Base-by-base conservation (phyloP, 192 early-diverging fungal species). In the Coemansia sp. region DNA sequence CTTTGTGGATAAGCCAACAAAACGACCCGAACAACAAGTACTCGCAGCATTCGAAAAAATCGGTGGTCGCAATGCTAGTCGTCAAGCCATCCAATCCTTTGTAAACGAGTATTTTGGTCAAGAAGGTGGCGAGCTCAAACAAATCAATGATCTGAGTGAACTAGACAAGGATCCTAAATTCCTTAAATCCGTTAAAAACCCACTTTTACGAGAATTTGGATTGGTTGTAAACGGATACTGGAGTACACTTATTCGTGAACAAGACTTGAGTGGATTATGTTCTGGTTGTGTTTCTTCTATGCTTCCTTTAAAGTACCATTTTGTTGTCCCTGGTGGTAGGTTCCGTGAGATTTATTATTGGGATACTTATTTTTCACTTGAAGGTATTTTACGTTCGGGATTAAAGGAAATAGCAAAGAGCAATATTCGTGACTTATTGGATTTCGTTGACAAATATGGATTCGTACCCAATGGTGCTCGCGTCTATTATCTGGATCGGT, bases 391-490 rank as follows among this genome's bases (percentile, higher is more conserved):
- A n/a, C 39, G 73, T 1, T 80, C 81, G 38, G 81, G 79, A 5
- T 61, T 85, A 24, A 29, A 47, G 20, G 55, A 80, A 0, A 63
- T 80, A 35, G 68, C 80, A 0, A 57, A 53, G 17, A 55, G 70
- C 40, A 80, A 77, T 55, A 85, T 89, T 45, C 58, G 64, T 8
- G 83, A 87, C 54, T 76, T 87, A 40, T 58, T 84, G 10, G 74
- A 79, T 15, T 58, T 83, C 28, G 80, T 89, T 8, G 52, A 83
- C 11, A 35, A 45, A 7, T 78, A 79, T 48, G 85, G 85, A 3
- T 89, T 89, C 71, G 70, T 89, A 18, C 87, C 87, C 8, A 89
- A 89, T 43, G 87, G 87, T 9, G 83, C 85, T 4, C 80, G 87
- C 15, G 69, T 83, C 29, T 89, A 89, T 59, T 89, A 87, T 53